These are phyloP conservation scores for Russula virescens DNA, from an alignment of 768 basidiomycete genomes.

Conservation along the genomic window DNA sequence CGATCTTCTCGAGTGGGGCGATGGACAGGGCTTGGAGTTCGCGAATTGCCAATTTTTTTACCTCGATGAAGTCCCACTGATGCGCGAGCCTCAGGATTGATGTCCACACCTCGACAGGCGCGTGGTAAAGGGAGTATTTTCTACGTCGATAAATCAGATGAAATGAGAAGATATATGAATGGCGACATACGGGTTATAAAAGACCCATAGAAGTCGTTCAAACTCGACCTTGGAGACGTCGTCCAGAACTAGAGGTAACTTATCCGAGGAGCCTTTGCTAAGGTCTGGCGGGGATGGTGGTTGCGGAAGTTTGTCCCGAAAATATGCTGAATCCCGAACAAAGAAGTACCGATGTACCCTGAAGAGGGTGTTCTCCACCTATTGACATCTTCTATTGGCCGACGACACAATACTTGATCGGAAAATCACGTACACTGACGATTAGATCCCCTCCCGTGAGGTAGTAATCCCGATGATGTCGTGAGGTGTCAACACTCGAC, in stretches of 20 bases:
- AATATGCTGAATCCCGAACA: conserved; percentile 29
- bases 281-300: conserved; percentile 23
- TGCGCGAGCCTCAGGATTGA: conserved; percentile 48
- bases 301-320: conserved; percentile 27
- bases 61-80: conserved; percentile 49
- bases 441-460: conserved; percentile 48
- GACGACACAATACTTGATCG: neutral
- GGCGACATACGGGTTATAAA: conserved; percentile 31
- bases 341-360: conserved; percentile 28
- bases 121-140: conserved; percentile 50
- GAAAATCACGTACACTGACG: conserved; percentile 27
- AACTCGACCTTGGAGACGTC: conserved; percentile 28
- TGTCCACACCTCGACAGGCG: conserved; percentile 47
- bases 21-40: conserved; percentile 45
- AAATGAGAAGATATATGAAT: neutral
- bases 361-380: conserved; percentile 18
- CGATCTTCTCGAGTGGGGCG: conserved; percentile 46
- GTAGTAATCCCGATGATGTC: conserved; percentile 39
- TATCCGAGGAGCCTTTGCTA: conserved; percentile 27
- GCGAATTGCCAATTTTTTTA: conserved; percentile 46
- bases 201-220: conserved; percentile 31
- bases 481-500: conserved; percentile 22
- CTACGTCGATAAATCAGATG: conserved; percentile 31
- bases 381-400: neutral
- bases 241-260: conserved; percentile 27